phyloP scores from a whole-genome alignment of 108 stramenopile genomes.

The Fragilaria radians region DNA sequence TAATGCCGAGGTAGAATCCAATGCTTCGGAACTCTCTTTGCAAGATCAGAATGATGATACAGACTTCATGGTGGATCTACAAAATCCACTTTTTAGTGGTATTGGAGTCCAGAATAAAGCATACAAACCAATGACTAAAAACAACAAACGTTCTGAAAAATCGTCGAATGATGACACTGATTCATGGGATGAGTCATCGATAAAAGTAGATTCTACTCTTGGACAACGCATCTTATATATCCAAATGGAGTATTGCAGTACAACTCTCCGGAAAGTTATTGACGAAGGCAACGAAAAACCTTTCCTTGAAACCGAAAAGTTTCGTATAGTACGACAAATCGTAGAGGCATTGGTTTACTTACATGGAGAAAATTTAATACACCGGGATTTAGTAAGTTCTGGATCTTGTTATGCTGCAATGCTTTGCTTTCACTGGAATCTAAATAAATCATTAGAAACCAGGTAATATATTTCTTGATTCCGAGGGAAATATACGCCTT shows the following conservation, averaged over 20 bases:
- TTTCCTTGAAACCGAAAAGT: slow-evolving; percentile 44
- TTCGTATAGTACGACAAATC: slow-evolving; percentile 68
- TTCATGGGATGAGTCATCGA: slow-evolving; percentile 37
- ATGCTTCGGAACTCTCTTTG: neutral
- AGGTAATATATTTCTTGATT: slow-evolving; percentile 64
- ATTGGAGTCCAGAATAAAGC: slow-evolving; percentile 9
- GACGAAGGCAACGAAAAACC: slow-evolving; percentile 43
- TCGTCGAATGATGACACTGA: slow-evolving; percentile 10
- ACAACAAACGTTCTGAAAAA: neutral
- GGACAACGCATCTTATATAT: slow-evolving; percentile 39
- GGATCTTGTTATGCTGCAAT: neutral
- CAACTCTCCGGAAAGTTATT: slow-evolving; percentile 67
- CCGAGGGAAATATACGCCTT: slow-evolving; percentile 42
- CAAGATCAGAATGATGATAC: neutral
- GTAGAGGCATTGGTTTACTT: slow-evolving; percentile 75
- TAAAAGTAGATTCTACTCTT: slow-evolving; percentile 30
- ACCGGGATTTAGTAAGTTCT: slow-evolving; percentile 39
- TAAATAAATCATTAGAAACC: slow-evolving; percentile 17
- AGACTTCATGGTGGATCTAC: neutral
- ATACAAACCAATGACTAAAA: neutral
- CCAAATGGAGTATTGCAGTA: slow-evolving; percentile 82
- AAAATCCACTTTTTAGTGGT: slow-evolving; percentile 27
- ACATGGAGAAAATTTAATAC: slow-evolving; percentile 56
- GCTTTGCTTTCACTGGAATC: slow-evolving; percentile 4
- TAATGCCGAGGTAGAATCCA: neutral